phyloP scores from a whole-genome alignment of 768 basidiomycete species.

The Lentinula raphanica region DNA sequence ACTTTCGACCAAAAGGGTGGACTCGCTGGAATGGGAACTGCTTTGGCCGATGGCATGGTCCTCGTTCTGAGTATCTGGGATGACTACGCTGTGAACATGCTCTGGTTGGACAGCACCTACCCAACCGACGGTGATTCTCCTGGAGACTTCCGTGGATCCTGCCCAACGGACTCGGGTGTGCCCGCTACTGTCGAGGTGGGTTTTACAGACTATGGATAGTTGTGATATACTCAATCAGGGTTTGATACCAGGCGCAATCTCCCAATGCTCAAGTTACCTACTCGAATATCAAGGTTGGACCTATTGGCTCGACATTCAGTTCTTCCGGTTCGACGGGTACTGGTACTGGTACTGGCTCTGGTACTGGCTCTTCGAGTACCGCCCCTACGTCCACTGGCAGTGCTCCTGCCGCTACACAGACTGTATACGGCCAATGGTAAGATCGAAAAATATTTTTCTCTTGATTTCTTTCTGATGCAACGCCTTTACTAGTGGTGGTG shows the following conservation, averaged over 20 bases:
- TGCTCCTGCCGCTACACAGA: conserved; percentile 25
- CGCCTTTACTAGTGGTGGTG: conserved; percentile 3
- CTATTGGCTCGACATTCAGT: conserved; percentile 31
- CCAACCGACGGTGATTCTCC: conserved; percentile 30
- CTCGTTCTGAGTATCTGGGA: conserved; percentile 31
- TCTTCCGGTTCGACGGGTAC: not conserved
- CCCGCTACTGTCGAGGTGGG: conserved; percentile 38
- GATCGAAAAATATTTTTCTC: conserved; percentile 3
- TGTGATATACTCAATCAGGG: not conserved
- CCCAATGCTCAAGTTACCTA: conserved; percentile 26
- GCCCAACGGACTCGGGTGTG: conserved; percentile 41
- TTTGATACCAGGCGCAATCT: conserved; percentile 20
- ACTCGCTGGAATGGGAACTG: conserved; percentile 27
- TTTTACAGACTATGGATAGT: not conserved
- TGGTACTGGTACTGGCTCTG: not conserved
- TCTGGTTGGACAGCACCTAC: conserved; percentile 53
- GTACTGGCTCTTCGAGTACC: not conserved
- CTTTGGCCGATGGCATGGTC: conserved; percentile 38
- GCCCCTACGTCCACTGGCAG: conserved; percentile 8
- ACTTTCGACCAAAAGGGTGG: conserved; percentile 38
- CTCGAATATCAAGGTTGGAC: conserved; percentile 35
- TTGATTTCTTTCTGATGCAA: not conserved
- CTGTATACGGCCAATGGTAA: conserved; percentile 34
- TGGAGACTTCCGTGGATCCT: conserved; percentile 46
- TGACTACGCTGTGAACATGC: conserved; percentile 50